These are phyloP conservation scores for Termitomyces sp. DNA, from an alignment of 768 basidiomycete genomes.

Conservation along the genomic window DNA sequence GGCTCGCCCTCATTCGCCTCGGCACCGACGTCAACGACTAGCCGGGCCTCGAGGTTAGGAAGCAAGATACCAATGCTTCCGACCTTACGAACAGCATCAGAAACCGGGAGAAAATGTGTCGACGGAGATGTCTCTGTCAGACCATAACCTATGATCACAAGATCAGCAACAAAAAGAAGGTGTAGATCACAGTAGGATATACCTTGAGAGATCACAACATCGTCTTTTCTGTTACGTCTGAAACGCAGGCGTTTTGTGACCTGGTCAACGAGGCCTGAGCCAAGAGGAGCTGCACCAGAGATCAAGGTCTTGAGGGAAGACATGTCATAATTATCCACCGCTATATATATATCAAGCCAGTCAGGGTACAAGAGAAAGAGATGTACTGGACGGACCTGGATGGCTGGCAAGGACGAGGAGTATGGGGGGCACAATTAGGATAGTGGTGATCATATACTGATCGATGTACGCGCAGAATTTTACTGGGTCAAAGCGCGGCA, in stretches of 20 bases:
- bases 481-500: conserved; percentile 69
- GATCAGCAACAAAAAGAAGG: background rate
- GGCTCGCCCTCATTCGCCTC: conserved; percentile 53
- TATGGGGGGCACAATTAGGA: conserved; percentile 78
- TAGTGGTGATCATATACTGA: conserved; percentile 55
- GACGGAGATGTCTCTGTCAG: conserved; percentile 83
- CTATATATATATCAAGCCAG: conserved; percentile 27
- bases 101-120: conserved; percentile 49
- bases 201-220: conserved; percentile 49
- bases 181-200: background rate
- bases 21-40: conserved; percentile 61
- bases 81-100: conserved; percentile 43
- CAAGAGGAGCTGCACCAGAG: conserved; percentile 82
- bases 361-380: no score
- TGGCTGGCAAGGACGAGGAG: conserved; percentile 71
- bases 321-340: conserved; percentile 64
- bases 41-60: conserved; percentile 71
- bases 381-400: conserved; percentile 42
- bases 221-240: conserved; percentile 37
- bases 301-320: conserved; percentile 55
- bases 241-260: conserved; percentile 36
- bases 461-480: conserved; percentile 64
- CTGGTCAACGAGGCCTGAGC: conserved; percentile 53
- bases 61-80: conserved; percentile 70
- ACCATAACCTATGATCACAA: conserved; percentile 53